Percentiles rank a stretch among this genome's conserved stretches.
Conservation (phyloP, 768 basidiomycete genomes). For the Collybiopsis luxurians region DNA sequence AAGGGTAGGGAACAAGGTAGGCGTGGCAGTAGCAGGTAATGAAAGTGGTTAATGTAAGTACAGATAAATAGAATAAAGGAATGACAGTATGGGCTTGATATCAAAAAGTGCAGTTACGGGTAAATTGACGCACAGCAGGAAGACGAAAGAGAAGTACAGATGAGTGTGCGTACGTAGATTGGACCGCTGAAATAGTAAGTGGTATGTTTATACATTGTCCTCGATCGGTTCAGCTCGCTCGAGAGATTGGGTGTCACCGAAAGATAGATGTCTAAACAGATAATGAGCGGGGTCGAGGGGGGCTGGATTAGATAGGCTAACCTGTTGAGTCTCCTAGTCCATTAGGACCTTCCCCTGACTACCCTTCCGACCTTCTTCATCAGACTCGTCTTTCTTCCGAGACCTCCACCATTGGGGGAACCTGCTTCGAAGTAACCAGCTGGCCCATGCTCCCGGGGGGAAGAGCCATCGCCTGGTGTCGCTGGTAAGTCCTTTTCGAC, state of each 20-base stretch:
- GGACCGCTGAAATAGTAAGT: background rate
- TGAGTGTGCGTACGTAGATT: background rate
- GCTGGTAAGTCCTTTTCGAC: constrained; percentile 56
- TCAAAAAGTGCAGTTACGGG: too few relatives aligned
- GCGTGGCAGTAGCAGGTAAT: too few relatives aligned
- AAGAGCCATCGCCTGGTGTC: constrained; percentile 36
- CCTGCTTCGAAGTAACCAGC: constrained; percentile 49
- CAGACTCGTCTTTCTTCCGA: constrained; percentile 74
- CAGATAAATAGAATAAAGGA: too few relatives aligned
- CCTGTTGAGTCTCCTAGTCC: background rate
- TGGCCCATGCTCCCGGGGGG: constrained; percentile 33
- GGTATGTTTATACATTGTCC: background rate
- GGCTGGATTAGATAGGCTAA: background rate
- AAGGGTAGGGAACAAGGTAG: too few relatives aligned
- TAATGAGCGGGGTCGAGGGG: background rate
- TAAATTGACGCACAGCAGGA: background rate
- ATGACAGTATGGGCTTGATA: too few relatives aligned
- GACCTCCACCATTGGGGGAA: constrained; percentile 36
- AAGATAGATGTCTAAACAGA: background rate
- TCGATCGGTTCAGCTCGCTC: background rate
- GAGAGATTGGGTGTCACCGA: background rate
- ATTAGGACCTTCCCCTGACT: constrained; percentile 44
- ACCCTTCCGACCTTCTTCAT: constrained; percentile 78
- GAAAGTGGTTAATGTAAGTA: too few relatives aligned
- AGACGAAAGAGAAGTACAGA: background rate